A percentile compares a stretch with the other conserved stretches of the same genome.
These are phyloP conservation scores for Magnolia kwangsiensis DNA, from an alignment of 164 flowering plant species.

Conservation along the genomic window DNA sequence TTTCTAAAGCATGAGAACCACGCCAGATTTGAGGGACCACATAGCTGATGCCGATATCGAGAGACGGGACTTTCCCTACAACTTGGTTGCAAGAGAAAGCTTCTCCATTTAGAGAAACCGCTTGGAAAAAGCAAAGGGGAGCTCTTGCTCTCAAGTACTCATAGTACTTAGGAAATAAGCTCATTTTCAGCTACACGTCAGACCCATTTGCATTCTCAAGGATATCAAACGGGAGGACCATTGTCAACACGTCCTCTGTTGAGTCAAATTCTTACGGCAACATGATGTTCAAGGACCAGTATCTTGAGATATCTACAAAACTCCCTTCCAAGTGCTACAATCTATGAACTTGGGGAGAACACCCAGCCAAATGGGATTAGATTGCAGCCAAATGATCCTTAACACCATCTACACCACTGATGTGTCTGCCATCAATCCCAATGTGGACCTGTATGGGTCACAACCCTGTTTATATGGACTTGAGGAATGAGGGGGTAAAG, in stretches of 20 bases:
- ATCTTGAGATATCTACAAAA: slow-evolving; percentile 75
- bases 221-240: slow-evolving; percentile 70
- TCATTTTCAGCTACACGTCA: slow-evolving; percentile 58
- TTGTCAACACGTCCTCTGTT: slow-evolving; percentile 61
- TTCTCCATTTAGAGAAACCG: slow-evolving; percentile 40
- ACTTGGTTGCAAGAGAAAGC: slow-evolving; percentile 65
- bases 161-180: slow-evolving; percentile 42
- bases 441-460: slow-evolving; percentile 78
- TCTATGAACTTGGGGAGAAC: slow-evolving; percentile 93
- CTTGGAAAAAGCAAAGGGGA: slow-evolving; percentile 26
- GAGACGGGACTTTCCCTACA: slow-evolving; percentile 83
- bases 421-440: slow-evolving; percentile 73
- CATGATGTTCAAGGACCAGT: slow-evolving; percentile 93
- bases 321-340: slow-evolving; percentile 68
- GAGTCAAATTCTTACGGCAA: slow-evolving; percentile 46
- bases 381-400: slow-evolving; percentile 73
- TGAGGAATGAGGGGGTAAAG: slow-evolving; percentile 59
- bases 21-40: slow-evolving; percentile 65
- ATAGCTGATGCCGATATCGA: slow-evolving; percentile 55
- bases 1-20: slow-evolving; percentile 84
- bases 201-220: slow-evolving; percentile 88
- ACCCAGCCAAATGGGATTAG: slow-evolving; percentile 83
- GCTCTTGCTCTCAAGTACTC: slow-evolving; percentile 37
- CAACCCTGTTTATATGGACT: slow-evolving; percentile 93
- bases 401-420: slow-evolving; percentile 82